Conservation (phyloP, 83 land plant species). For the Thuja plicata region DNA sequence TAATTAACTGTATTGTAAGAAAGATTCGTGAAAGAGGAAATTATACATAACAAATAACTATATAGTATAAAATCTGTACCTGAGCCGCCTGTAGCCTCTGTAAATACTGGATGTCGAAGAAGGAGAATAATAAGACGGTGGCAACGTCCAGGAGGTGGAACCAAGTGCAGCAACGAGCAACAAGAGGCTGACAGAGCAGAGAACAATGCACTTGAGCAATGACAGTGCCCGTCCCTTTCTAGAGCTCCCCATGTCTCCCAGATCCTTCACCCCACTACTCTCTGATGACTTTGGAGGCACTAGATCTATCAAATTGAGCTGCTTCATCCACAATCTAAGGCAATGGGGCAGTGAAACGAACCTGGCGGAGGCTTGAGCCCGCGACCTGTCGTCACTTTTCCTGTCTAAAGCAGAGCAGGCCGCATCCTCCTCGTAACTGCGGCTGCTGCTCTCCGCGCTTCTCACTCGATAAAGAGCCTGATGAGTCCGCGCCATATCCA, state of each 20-base stretch:
- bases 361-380: not conserved
- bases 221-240: not conserved
- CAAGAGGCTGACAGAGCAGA: conserved; percentile 25
- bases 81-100: conserved; percentile 55
- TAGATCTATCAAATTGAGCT: conserved; percentile 7
- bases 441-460: conserved; percentile 12
- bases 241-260: not conserved
- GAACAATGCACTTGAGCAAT: conserved; percentile 2
- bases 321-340: conserved; percentile 15
- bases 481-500: not conserved
- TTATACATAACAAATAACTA: not conserved
- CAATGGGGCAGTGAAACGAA: conserved; percentile 5
- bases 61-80: not conserved
- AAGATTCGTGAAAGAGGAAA: not conserved
- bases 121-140: conserved; percentile 20
- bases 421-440: not conserved
- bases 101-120: conserved; percentile 31
- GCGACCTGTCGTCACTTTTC: conserved; percentile 7
- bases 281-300: not conserved
- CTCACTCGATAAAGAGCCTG: not conserved
- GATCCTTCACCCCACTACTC: conserved; percentile 12
- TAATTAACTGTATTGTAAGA: not conserved
- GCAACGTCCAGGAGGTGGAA: conserved; percentile 59
- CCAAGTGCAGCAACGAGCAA: conserved; percentile 55
- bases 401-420: not conserved